A percentile compares a stretch with the other conserved stretches of the same genome.
These are phyloP conservation scores for Endothia cerciana DNA, from an alignment of 2,329 filamentous ascomycete species.

Conservation along the genomic window DNA sequence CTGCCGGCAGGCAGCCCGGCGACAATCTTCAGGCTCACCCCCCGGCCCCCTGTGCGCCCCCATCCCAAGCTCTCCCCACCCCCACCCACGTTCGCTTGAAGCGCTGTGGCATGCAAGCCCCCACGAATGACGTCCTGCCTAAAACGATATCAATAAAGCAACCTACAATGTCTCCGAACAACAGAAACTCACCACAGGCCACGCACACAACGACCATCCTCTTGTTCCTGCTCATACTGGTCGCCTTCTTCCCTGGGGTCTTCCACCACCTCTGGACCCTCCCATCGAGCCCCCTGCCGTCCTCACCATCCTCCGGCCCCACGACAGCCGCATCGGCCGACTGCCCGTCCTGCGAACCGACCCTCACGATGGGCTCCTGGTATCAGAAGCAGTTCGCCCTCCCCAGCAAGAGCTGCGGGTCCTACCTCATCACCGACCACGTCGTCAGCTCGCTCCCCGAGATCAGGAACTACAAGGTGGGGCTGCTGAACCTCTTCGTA, in stretches of 20 bases:
- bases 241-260: conserved; percentile 55
- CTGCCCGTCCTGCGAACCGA: conserved; percentile 29
- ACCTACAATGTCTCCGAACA: conserved; percentile 14
- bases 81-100: too few relatives aligned
- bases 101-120: conserved; percentile 4
- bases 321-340: conserved; percentile 26
- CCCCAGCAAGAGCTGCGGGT: conserved; percentile 76
- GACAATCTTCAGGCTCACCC: background rate
- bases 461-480: conserved; percentile 80
- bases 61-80: background rate
- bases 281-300: conserved; percentile 47
- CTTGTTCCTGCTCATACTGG: conserved; percentile 52
- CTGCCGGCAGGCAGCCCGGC: background rate
- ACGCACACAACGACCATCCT: conserved; percentile 44
- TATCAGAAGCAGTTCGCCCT: conserved; percentile 84
- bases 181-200: conserved; percentile 27
- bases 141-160: conserved; percentile 10
- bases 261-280: conserved; percentile 58
- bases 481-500: conserved; percentile 85
- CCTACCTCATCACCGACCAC: conserved; percentile 85
- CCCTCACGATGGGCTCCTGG: conserved; percentile 68
- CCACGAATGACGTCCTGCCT: conserved; percentile 28
- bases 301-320: conserved; percentile 32
- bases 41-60: background rate
- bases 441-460: conserved; percentile 76